Base-by-base conservation (phyloP, 2,329 filamentous ascomycete genomes). In the Elsinoe australis region DNA sequence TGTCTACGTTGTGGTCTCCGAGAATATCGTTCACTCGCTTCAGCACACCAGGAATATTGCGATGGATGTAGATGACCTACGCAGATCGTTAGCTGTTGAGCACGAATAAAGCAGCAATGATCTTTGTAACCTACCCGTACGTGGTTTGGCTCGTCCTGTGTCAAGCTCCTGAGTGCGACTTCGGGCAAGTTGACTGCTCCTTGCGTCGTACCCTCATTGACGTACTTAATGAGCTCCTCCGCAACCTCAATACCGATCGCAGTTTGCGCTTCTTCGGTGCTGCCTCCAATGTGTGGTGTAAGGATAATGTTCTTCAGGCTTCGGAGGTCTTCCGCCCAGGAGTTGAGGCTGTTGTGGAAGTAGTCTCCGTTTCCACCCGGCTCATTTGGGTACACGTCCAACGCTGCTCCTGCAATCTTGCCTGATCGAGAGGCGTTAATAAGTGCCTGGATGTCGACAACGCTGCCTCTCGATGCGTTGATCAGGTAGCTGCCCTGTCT, bases 121-220 rank as follows among this genome's bases (percentile, higher is more conserved):
- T 31, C 10, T 12, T 28, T 3, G 10, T n/a, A n/a, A 46, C 50
- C 49, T 41, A 52, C 84, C 63, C 92, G 83, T 49, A 89, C 88
- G 64, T 92, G 85, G 64, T 95, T 82, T 18, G 84, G 79, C 69
- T 96, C 88, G 51, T 95, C 89, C 55, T 87, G 77, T 2, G 88
- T 95, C 59, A 95, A 71, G n/a, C 83, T 88, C 57, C 92, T 84
- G 59, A 98, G 76, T 58, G 82, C 82, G 58, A 95, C 85, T 68
- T 96, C 92, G n/a, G 92, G 92, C 72, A 98, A 75, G 70, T 98
- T 98, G 64, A 96, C 92, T 52, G 89, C 87, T 56, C 88, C 89
- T 19, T 94, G 68, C 2, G 92, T 98, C 49, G 83, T 80, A 52
- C 92, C 92, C 67, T 92, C 87, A 70, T 96, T 98, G 64, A 96